phyloP scores from a whole-genome alignment of 75 land plant species.

The Picea sitchensis region DNA sequence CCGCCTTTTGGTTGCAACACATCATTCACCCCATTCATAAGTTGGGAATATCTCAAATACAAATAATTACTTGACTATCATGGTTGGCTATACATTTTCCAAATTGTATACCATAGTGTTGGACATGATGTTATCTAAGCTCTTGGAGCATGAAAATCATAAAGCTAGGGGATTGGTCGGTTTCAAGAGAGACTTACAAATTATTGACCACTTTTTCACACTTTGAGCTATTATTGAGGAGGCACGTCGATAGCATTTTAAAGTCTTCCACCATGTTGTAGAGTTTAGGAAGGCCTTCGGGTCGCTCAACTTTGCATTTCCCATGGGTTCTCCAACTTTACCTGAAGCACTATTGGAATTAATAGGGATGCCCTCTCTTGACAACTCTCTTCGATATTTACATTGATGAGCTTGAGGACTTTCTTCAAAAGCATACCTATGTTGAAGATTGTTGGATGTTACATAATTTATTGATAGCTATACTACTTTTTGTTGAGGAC shows the following conservation, averaged over 20 bases:
- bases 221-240: neutral
- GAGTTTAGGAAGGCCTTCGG: neutral
- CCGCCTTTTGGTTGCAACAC: neutral
- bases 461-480: neutral
- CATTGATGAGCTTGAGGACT: neutral
- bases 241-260: neutral
- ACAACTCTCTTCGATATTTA: neutral
- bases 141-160: neutral
- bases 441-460: neutral
- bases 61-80: slow-evolving; percentile 9
- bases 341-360: neutral
- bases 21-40: slow-evolving; percentile 7
- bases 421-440: neutral
- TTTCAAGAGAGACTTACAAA: neutral
- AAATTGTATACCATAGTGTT: neutral
- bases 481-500: neutral
- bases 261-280: neutral
- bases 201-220: neutral
- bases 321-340: neutral
- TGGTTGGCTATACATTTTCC: neutral
- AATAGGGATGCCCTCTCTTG: neutral
- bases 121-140: neutral
- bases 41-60: neutral
- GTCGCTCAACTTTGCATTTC: neutral
- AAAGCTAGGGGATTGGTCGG: neutral